phyloP scores from a whole-genome alignment of 176 grass and related monocot genomes.

The Melocanna baccifera region DNA sequence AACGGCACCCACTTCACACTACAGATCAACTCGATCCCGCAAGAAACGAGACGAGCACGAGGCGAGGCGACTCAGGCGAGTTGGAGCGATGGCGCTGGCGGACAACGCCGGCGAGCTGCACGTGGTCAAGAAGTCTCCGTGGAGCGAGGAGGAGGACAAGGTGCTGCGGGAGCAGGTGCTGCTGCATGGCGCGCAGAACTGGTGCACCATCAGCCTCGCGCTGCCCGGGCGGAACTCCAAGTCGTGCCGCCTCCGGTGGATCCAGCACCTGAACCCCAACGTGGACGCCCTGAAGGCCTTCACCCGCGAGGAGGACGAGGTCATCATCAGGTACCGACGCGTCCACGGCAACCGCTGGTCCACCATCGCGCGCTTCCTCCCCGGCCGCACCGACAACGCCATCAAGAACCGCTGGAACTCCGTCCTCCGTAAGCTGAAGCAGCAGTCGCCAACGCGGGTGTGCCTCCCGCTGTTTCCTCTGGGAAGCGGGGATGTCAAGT shows the following conservation, averaged over 20 bases:
- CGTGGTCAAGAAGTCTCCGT: conserved; percentile 44
- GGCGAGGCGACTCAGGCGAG: background rate
- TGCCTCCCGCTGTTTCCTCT: conserved; percentile 15
- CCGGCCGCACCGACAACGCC: conserved; percentile 86
- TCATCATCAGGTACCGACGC: conserved; percentile 33
- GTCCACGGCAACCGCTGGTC: conserved; percentile 63
- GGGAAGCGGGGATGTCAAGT: background rate
- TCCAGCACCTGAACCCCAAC: conserved; percentile 52
- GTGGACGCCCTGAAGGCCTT: conserved; percentile 45
- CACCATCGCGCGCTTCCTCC: conserved; percentile 67
- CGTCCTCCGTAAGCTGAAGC: conserved; percentile 44
- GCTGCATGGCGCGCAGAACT: conserved; percentile 45
- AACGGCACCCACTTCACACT: background rate
- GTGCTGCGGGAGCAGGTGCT: conserved; percentile 50
- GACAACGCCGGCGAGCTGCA: background rate
- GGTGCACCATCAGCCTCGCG: conserved; percentile 43
- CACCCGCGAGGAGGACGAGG: conserved; percentile 41
- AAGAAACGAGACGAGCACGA: background rate
- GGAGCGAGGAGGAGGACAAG: conserved; percentile 57
- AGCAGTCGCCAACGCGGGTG: background rate
- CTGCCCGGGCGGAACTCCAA: conserved; percentile 47
- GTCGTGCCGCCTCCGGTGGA: conserved; percentile 78
- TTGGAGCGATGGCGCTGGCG: background rate
- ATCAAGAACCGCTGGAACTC: conserved; percentile 94
- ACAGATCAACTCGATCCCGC: background rate